These are phyloP conservation scores for Sporormia fimetaria DNA, from an alignment of 495 filamentous ascomycete species.

Conservation along the genomic window DNA sequence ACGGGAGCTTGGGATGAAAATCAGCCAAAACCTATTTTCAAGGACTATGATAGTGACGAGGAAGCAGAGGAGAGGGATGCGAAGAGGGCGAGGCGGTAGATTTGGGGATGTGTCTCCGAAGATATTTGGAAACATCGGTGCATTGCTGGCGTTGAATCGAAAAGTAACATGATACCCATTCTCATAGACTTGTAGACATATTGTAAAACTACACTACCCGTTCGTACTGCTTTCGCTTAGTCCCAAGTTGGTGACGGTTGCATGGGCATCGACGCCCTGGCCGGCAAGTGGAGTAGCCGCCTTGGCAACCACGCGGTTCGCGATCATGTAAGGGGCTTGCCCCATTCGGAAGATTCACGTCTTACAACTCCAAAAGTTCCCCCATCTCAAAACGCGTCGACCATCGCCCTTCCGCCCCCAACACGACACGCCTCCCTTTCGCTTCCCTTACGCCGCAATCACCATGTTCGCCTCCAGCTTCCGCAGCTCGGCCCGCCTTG, in stretches of 20 bases:
- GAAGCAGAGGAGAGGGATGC: constrained; percentile 63
- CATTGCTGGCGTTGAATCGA: constrained; percentile 13
- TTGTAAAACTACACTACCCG: no score
- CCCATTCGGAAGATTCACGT: no score
- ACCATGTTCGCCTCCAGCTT: constrained; percentile 17
- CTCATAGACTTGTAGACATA: no score
- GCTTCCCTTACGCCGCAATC: neutral
- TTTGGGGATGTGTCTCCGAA: neutral
- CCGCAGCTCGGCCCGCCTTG: constrained; percentile 33
- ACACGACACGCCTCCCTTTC: neutral
- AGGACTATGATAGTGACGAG: constrained; percentile 73
- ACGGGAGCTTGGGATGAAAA: constrained; percentile 87
- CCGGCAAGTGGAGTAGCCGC: no score
- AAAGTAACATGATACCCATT: constrained; percentile 11
- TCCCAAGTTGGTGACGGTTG: no score
- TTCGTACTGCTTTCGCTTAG: no score
- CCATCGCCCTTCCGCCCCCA: neutral
- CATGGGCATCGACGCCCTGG: no score
- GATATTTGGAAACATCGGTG: neutral
- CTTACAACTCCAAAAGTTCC: no score
- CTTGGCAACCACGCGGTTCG: no score
- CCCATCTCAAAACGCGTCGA: no score
- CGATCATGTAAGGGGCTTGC: no score
- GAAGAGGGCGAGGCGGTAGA: constrained; percentile 16
- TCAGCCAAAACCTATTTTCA: constrained; percentile 86